Evolutionary conservation across 2,329 filamentous ascomycete genomes (phyloP).

Genomic region (Lasiodiplodia hormozganensis): DNA sequence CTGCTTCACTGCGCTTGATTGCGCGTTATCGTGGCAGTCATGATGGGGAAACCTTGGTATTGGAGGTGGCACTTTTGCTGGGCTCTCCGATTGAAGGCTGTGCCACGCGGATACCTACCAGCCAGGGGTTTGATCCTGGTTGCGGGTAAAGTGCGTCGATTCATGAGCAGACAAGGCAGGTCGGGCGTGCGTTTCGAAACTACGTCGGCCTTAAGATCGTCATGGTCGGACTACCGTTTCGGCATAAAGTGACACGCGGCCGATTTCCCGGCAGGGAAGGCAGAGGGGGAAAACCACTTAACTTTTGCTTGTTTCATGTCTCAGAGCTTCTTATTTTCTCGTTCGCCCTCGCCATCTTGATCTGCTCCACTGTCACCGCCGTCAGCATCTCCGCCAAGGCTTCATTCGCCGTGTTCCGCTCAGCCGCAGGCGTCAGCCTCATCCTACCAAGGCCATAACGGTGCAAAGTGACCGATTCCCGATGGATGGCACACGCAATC

Average conservation of each 20-base stretch:
- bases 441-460: neutral
- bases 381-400: neutral
- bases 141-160: conserved; percentile 6
- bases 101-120: neutral
- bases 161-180: neutral
- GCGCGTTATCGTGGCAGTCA: conserved; percentile 1
- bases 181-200: conserved; percentile 19
- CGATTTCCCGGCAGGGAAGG: neutral
- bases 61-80: neutral
- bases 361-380: neutral
- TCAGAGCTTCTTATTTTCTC: neutral
- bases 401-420: neutral
- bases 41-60: neutral
- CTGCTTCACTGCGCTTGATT: conserved; percentile 11
- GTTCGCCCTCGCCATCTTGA: neutral
- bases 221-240: conserved; percentile 4
- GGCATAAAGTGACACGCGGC: neutral
- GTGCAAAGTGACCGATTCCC: neutral
- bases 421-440: neutral
- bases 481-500: neutral
- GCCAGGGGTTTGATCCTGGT: neutral
- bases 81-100: neutral
- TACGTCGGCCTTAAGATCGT: conserved; percentile 12
- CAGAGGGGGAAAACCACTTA: neutral
- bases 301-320: conserved; percentile 1